Evolutionary conservation across 768 basidiomycete genomes (phyloP).

Genomic region (Calocybe indica): DNA sequence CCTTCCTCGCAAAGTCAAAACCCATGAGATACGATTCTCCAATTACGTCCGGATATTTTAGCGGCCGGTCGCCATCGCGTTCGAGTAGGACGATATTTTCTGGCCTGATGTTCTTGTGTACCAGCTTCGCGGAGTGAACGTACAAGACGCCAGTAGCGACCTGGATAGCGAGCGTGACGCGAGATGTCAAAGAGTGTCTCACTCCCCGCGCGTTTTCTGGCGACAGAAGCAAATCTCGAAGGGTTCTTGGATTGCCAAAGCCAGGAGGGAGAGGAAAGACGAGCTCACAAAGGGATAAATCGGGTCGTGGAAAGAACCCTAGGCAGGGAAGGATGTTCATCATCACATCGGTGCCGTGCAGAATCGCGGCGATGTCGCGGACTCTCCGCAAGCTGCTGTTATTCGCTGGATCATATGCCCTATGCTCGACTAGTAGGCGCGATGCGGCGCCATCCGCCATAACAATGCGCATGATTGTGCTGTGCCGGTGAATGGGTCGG

Average conservation of each 20-base stretch:
- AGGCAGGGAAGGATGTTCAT: conserved; percentile 3
- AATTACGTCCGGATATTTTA: conserved; percentile 1
- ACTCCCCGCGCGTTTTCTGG: conserved; percentile 2
- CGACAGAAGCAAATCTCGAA: conserved; percentile 3
- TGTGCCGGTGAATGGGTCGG: conserved; percentile 1
- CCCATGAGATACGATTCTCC: conserved; percentile 2
- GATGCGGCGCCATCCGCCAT: too few relatives aligned
- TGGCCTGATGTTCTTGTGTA: conserved; percentile 4
- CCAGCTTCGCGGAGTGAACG: conserved; percentile 5
- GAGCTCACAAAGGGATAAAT: background rate
- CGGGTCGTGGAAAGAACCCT: conserved; percentile 1
- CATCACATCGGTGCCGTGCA: background rate
- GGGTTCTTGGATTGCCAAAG: conserved; percentile 1
- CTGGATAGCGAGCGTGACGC: background rate
- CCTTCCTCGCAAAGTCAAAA: conserved; percentile 2
- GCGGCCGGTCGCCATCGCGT: background rate
- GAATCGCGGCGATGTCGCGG: conserved; percentile 2
- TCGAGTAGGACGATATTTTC: conserved; percentile 4
- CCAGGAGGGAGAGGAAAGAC: conserved; percentile 1
- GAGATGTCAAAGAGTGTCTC: conserved; percentile 1
- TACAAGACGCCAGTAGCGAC: conserved; percentile 3
- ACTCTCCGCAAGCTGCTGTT: conserved; percentile 2
- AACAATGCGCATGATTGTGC: background rate
- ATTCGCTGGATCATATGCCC: conserved; percentile 2
- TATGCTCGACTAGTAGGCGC: background rate